Conservation (phyloP, 495 filamentous ascomycete genomes). For the Choiromyces venosus region DNA sequence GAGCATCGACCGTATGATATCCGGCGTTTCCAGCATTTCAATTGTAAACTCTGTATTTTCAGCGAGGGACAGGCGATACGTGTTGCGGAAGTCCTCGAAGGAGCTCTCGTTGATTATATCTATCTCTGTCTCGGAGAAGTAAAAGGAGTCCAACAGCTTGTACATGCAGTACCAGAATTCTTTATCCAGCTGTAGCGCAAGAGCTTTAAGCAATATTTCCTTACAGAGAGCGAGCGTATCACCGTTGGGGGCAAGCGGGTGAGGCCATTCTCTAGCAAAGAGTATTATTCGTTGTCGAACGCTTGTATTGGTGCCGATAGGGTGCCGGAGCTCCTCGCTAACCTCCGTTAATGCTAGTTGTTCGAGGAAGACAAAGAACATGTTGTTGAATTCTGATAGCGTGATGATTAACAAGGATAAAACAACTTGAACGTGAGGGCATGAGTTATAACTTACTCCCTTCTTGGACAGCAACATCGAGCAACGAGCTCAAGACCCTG, state of each 20-base stretch:
- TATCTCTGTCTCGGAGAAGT: not conserved
- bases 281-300: not conserved
- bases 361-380: not conserved
- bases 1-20: not conserved
- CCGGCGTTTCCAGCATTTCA: not conserved
- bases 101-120: not conserved
- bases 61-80: not conserved
- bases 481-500: not conserved
- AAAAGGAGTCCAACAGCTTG: not conserved
- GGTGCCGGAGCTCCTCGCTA: not conserved
- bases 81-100: not conserved
- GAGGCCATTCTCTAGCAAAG: not conserved
- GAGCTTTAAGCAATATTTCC: not conserved
- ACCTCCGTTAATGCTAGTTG: not conserved
- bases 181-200: not conserved
- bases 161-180: not conserved
- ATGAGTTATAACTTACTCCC: not conserved
- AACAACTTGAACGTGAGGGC: not conserved
- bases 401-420: not conserved
- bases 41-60: not conserved
- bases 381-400: not conserved
- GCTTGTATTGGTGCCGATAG: not conserved
- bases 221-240: not conserved
- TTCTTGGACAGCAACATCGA: not conserved
- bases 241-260: not conserved